Conservation (phyloP, 345 rosid species). For the Lumnitzera littorea region DNA sequence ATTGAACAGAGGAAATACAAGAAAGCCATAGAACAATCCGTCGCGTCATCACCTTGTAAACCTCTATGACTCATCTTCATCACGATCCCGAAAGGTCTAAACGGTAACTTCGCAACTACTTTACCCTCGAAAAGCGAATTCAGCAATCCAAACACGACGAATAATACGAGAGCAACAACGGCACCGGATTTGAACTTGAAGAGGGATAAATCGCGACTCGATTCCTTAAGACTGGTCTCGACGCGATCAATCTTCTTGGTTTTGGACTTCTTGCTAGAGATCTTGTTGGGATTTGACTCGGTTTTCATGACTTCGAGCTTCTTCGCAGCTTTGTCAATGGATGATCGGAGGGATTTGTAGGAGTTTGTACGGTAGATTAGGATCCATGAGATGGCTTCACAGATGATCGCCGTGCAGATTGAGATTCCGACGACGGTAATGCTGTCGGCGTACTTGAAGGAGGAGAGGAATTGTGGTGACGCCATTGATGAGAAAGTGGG, state of each 20-base stretch:
- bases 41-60: constrained; percentile 65
- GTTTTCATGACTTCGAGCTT: constrained; percentile 92
- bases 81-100: constrained; percentile 64
- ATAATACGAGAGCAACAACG: constrained; percentile 84
- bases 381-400: constrained; percentile 96
- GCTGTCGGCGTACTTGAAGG: constrained; percentile 71
- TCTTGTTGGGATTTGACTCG: constrained; percentile 39
- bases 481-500: constrained; percentile 10
- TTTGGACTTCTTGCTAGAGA: constrained; percentile 62
- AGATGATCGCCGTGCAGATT: constrained; percentile 81
- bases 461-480: constrained; percentile 39
- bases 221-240: constrained; percentile 83
- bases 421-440: constrained; percentile 87
- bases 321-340: constrained; percentile 93
- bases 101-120: constrained; percentile 89
- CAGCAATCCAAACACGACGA: constrained; percentile 81
- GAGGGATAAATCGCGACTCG: constrained; percentile 88
- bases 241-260: constrained; percentile 97
- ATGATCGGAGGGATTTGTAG: constrained; percentile 84
- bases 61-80: constrained; percentile 97
- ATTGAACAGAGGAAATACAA: constrained; percentile 77
- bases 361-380: constrained; percentile 93
- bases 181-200: constrained; percentile 99
- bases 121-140: constrained; percentile 94
- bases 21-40: constrained; percentile 98